Percentiles rank a stretch among this genome's conserved stretches.
These are phyloP conservation scores for Cladosporium sp. DNA, from an alignment of 2,329 filamentous ascomycete genomes.

Conservation along the genomic window DNA sequence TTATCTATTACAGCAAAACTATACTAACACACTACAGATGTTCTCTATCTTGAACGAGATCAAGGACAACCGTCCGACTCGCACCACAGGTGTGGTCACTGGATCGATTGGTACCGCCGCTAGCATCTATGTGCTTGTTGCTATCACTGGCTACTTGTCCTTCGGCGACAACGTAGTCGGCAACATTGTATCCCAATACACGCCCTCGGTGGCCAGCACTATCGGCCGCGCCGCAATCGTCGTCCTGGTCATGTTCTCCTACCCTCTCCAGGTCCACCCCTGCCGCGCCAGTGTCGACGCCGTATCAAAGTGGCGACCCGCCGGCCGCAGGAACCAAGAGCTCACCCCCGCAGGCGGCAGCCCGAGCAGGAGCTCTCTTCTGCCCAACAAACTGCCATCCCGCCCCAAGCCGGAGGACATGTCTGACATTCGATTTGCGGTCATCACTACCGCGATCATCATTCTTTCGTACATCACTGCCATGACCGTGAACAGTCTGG, in stretches of 20 bases:
- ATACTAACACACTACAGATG: conserved; percentile 62
- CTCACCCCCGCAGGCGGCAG: conserved; percentile 31
- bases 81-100: conserved; percentile 74
- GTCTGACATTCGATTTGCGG: conserved; percentile 82
- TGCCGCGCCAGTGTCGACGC: conserved; percentile 94
- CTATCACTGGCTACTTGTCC: conserved; percentile 91
- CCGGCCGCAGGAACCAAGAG: conserved; percentile 26
- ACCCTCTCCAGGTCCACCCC: conserved; percentile 92
- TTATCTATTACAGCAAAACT: background rate
- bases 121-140: conserved; percentile 83
- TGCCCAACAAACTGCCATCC: conserved; percentile 27
- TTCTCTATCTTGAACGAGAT: conserved; percentile 98
- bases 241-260: conserved; percentile 91
- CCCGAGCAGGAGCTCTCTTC: conserved; percentile 33
- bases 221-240: conserved; percentile 96
- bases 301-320: conserved; percentile 86
- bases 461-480: conserved; percentile 82
- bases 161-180: conserved; percentile 87
- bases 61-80: conserved; percentile 74
- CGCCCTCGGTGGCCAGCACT: conserved; percentile 76
- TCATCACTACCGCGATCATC: conserved; percentile 84
- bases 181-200: conserved; percentile 92
- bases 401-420: conserved; percentile 56
- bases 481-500: conserved; percentile 85
- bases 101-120: conserved; percentile 88